These are phyloP conservation scores for Meyerozyma elateridarum DNA, from an alignment of 1,139 yeast species.

Conservation along the genomic window DNA sequence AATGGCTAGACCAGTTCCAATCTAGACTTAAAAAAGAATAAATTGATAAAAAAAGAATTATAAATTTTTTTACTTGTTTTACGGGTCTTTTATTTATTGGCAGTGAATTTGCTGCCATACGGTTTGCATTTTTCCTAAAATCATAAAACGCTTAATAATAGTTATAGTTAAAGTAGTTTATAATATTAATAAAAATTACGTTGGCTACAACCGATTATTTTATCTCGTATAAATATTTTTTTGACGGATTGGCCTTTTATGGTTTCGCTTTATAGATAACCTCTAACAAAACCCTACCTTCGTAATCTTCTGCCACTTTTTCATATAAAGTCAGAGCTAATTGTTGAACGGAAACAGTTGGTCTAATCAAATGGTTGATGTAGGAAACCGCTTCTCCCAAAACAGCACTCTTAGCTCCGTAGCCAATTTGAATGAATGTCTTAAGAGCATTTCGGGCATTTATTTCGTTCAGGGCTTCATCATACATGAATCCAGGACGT, in stretches of 20 bases:
- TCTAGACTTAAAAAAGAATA: no score
- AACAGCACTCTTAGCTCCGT: constrained; percentile 36
- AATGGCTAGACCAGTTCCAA: constrained; percentile 27
- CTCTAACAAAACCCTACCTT: constrained; percentile 58
- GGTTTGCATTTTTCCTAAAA: no score
- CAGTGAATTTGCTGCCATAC: no score
- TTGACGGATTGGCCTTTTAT: no score
- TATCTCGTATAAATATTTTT: no score
- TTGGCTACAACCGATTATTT: no score
- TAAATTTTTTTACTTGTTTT: no score
- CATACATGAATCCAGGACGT: constrained; percentile 85
- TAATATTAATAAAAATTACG: no score
- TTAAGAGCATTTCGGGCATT: constrained; percentile 29
- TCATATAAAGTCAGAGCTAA: constrained; percentile 61
- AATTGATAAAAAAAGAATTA: no score
- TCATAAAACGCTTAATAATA: no score
- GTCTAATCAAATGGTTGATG: constrained; percentile 51
- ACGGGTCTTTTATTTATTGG: no score
- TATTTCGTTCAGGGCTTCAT: constrained; percentile 30
- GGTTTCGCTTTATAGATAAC: constrained; percentile 37
- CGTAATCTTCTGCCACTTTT: constrained; percentile 42
- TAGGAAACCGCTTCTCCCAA: constrained; percentile 24
- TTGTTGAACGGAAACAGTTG: constrained; percentile 62
- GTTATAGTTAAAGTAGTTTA: no score
- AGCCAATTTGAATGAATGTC: constrained; percentile 28